Evolutionary conservation across 768 basidiomycete genomes (phyloP).

Genomic region (Tylopilus felleus): DNA sequence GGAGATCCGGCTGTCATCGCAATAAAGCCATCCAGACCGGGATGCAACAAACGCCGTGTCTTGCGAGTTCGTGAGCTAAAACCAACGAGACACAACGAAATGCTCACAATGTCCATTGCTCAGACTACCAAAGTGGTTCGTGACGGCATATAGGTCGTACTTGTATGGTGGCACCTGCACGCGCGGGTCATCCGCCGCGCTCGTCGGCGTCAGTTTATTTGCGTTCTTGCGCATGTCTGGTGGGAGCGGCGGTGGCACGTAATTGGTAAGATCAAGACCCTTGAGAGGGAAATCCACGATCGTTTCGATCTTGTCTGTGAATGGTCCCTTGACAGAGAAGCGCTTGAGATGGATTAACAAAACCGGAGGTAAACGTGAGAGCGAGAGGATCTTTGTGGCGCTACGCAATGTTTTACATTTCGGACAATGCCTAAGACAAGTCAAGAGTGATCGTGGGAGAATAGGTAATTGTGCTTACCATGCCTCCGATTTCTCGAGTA

Average conservation of each 20-base stretch:
- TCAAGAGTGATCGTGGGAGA: background rate
- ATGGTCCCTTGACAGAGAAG: conserved; percentile 86
- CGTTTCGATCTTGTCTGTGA: conserved; percentile 96
- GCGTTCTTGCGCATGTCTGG: conserved; percentile 56
- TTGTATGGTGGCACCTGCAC: conserved; percentile 82
- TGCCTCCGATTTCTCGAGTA: conserved; percentile 89
- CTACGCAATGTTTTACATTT: conserved; percentile 85
- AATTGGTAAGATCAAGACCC: conserved; percentile 63
- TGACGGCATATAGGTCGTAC: conserved; percentile 94
- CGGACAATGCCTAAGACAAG: conserved; percentile 80
- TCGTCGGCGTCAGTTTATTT: conserved; percentile 33
- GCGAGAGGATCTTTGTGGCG: conserved; percentile 81
- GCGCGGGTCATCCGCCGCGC: conserved; percentile 63
- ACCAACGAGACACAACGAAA: background rate
- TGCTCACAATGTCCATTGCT: conserved; percentile 93
- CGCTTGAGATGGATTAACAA: conserved; percentile 90
- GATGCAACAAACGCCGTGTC: conserved; percentile 93
- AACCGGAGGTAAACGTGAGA: conserved; percentile 91
- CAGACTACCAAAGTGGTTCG: conserved; percentile 93
- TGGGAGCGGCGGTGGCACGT: conserved; percentile 79
- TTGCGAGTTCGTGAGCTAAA: conserved; percentile 29
- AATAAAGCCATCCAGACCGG: conserved; percentile 85
- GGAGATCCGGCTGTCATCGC: conserved; percentile 88
- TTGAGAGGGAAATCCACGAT: conserved; percentile 85
- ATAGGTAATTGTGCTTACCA: conserved; percentile 54